These are phyloP conservation scores for Diospyros kaki DNA, from an alignment of 148 eudicot genomes.

Conservation along the genomic window DNA sequence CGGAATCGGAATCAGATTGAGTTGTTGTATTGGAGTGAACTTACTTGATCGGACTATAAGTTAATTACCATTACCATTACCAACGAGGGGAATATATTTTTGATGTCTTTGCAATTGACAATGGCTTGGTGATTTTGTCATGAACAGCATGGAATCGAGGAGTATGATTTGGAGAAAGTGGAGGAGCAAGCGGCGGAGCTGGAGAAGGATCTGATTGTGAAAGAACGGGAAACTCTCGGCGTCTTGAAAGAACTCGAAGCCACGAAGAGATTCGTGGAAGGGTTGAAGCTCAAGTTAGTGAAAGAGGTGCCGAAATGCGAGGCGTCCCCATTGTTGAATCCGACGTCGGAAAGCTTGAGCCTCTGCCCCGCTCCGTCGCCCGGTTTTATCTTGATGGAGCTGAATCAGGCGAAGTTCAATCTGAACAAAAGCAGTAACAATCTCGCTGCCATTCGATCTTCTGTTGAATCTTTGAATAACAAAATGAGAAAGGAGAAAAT, in stretches of 20 bases:
- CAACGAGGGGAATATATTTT: too few species aligned
- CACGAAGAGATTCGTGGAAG: slow-evolving; percentile 61
- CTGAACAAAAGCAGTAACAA: slow-evolving; percentile 53
- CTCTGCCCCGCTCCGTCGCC: slow-evolving; percentile 38
- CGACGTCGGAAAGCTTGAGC: slow-evolving; percentile 16
- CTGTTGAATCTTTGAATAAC: slow-evolving; percentile 60
- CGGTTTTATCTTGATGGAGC: slow-evolving; percentile 49
- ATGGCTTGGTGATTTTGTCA: not conserved
- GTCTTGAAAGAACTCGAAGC: slow-evolving; percentile 62
- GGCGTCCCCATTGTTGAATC: slow-evolving; percentile 9
- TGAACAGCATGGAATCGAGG: slow-evolving; percentile 33
- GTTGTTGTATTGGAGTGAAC: too few species aligned
- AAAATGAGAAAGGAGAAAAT: slow-evolving; percentile 43
- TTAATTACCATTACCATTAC: too few species aligned
- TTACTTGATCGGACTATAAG: too few species aligned
- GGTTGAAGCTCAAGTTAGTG: slow-evolving; percentile 50
- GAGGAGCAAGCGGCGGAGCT: slow-evolving; percentile 49
- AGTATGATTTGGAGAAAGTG: slow-evolving; percentile 32
- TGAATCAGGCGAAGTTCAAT: slow-evolving; percentile 65
- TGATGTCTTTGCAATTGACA: too few species aligned
- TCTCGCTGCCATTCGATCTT: slow-evolving; percentile 60
- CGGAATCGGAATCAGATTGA: too few species aligned
- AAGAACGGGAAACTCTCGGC: slow-evolving; percentile 65
- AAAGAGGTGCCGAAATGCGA: slow-evolving; percentile 38
- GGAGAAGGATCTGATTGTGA: slow-evolving; percentile 51